Percentiles rank a stretch among this genome's conserved stretches.
These are phyloP conservation scores for Lipomyces yamanashiensis DNA, from an alignment of 805 yeast species.

Conservation along the genomic window DNA sequence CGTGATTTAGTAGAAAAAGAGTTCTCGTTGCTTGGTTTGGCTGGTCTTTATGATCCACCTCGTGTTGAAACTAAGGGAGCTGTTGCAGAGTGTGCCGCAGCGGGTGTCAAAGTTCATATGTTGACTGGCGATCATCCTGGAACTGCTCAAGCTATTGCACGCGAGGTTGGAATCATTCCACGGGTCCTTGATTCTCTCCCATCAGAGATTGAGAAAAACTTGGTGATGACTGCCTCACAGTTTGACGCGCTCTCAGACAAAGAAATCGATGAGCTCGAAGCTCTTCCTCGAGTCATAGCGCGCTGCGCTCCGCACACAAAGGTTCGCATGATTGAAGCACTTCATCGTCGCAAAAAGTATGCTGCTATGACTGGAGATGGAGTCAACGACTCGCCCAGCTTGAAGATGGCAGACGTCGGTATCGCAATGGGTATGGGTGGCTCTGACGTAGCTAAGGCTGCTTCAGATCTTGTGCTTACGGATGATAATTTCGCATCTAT, in stretches of 20 bases:
- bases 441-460: slow-evolving; percentile 84
- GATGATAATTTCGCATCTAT: slow-evolving; percentile 83
- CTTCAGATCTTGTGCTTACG: slow-evolving; percentile 73
- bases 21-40: slow-evolving; percentile 65
- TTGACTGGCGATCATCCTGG: slow-evolving; percentile 82
- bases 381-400: slow-evolving; percentile 78
- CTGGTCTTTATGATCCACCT: slow-evolving; percentile 84
- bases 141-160: slow-evolving; percentile 79
- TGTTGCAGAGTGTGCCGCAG: slow-evolving; percentile 68
- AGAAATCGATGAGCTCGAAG: slow-evolving; percentile 65
- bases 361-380: slow-evolving; percentile 88
- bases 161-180: slow-evolving; percentile 78
- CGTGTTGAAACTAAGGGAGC: slow-evolving; percentile 68
- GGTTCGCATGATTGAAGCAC: slow-evolving; percentile 79
- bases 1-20: slow-evolving; percentile 57
- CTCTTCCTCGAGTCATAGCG: slow-evolving; percentile 76
- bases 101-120: slow-evolving; percentile 82
- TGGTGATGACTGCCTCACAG: slow-evolving; percentile 71
- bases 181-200: slow-evolving; percentile 49
- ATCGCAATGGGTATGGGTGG: slow-evolving; percentile 85
- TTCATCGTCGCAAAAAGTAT: slow-evolving; percentile 63
- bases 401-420: slow-evolving; percentile 79
- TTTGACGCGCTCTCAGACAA: slow-evolving; percentile 67
- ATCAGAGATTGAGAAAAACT: slow-evolving; percentile 42
- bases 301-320: slow-evolving; percentile 84